Evolutionary conservation across 208 protist genomes (phyloP), one percentile per base, ranked within the genome.

Genomic region (Endotrypanum monterogeii): DNA sequence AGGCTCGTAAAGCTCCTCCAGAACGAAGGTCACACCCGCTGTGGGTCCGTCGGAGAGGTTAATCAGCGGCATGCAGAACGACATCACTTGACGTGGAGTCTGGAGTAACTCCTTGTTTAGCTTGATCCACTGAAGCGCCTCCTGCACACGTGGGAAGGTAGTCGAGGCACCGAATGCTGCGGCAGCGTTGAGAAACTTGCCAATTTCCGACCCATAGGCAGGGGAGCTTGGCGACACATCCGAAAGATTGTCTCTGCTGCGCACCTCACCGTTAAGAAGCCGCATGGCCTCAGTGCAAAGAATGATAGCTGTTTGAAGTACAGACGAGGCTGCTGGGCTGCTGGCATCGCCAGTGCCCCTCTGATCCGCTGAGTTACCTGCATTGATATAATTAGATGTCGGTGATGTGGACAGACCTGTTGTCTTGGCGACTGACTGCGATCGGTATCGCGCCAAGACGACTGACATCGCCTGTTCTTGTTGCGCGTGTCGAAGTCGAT

Each of bases 61-160:
- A 1, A 92, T 23, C 54, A 97, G 63, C 3, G 92, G 92, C 74
- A 82, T 89, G 30, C 78, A 79, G 14, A 95, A 79, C 6, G 92
- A 97, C 87, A 95, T 95, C 35, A 97, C 76, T 65, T 94, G 90
- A 41, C 90, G 83, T 28, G 85, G 73, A 6, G 87, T 89, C 25
- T 46, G 67, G 20, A 95, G 71, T 12, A 66, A n/a, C 1, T 82
- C 57, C 28, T 63, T 41, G 70, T 94, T 82, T 14, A 44, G 5
- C 1, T 77, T 46, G 0, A 89, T 74, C 90, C 90, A 97, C n/a
- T 78, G 70, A 37, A 94, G 76, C 1, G 76, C 78, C n/a, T 91
- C 85, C n/a, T 68, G 58, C 28, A 97, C 87, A 1, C 89, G 89
- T 3, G 78, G 77, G 14, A 79, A 83, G 0, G 80, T 86, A 8